Conservation (phyloP, 2,329 filamentous ascomycete genomes). For the Plenodomus lindquistii region DNA sequence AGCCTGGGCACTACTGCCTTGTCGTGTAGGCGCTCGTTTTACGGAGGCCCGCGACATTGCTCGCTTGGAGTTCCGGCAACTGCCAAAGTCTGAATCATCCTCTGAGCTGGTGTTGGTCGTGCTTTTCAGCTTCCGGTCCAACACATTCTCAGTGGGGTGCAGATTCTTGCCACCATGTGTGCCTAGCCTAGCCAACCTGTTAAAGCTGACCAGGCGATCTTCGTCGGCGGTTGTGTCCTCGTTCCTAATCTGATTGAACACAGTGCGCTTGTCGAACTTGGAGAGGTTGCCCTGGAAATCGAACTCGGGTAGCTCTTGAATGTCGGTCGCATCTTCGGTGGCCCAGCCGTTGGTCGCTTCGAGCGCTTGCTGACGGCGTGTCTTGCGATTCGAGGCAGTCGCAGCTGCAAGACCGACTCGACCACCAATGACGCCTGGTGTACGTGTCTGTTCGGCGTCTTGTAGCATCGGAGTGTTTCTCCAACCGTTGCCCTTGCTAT, state of each 20-base stretch:
- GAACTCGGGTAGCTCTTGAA: conserved; percentile 90
- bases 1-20: conserved; percentile 47
- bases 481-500: conserved; percentile 65
- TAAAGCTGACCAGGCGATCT: conserved; percentile 87
- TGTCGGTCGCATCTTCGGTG: conserved; percentile 93
- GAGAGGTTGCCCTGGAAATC: conserved; percentile 88
- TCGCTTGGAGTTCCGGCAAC: conserved; percentile 43
- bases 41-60: conserved; percentile 46
- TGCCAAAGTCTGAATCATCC: conserved; percentile 45
- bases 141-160: conserved; percentile 88
- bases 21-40: conserved; percentile 44
- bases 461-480: conserved; percentile 69
- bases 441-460: conserved; percentile 52
- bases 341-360: conserved; percentile 82
- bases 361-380: conserved; percentile 53
- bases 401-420: conserved; percentile 43
- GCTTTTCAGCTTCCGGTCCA: conserved; percentile 60
- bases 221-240: conserved; percentile 89
- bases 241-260: conserved; percentile 90
- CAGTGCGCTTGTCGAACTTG: conserved; percentile 89
- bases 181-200: conserved; percentile 62
- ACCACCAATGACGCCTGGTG: conserved; percentile 45
- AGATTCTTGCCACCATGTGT: conserved; percentile 77
- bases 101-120: conserved; percentile 40
- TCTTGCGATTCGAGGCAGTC: conserved; percentile 46